Evolutionary conservation across 331 rosid genomes (phyloP).

Genomic region (Pyracantha coccinea): DNA sequence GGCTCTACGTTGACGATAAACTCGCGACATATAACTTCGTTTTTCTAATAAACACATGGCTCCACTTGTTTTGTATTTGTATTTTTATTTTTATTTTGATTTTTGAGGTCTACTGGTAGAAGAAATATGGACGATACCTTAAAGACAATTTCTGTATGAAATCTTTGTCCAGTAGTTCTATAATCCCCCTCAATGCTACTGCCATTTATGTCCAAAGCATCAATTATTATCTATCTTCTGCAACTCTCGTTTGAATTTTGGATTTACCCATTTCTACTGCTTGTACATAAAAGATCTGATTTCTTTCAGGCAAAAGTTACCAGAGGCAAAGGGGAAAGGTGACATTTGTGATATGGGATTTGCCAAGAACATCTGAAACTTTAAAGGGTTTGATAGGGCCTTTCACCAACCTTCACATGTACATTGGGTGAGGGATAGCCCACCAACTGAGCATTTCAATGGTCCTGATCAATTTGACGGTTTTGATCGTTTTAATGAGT

Average conservation of each 20-base stretch:
- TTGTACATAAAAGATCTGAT: not conserved
- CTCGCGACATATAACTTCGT: not conserved
- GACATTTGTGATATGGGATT: not conserved
- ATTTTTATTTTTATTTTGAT: too few species aligned
- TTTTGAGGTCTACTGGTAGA: not conserved
- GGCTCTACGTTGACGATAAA: not conserved
- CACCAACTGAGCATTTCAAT: conserved; percentile 55
- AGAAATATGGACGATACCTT: not conserved
- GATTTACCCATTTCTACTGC: not conserved
- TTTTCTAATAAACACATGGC: conserved; percentile 46
- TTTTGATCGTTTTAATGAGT: not conserved
- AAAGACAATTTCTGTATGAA: not conserved
- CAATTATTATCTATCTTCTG: not conserved
- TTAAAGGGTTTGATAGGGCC: conserved; percentile 44
- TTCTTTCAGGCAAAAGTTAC: not conserved
- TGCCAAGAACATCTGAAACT: conserved; percentile 7
- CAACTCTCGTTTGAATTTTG: not conserved
- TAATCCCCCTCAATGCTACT: conserved; percentile 13
- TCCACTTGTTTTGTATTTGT: conserved; percentile 35
- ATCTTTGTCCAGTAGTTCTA: not conserved
- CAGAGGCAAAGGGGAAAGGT: not conserved
- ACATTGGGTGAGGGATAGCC: conserved; percentile 42
- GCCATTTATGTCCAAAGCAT: conserved; percentile 42
- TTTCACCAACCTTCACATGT: conserved; percentile 71
- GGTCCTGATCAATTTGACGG: conserved; percentile 67